Percentiles rank a stretch among this genome's conserved stretches.
phyloP scores from a whole-genome alignment of 495 filamentous ascomycete species.

The Extremus antarcticus region DNA sequence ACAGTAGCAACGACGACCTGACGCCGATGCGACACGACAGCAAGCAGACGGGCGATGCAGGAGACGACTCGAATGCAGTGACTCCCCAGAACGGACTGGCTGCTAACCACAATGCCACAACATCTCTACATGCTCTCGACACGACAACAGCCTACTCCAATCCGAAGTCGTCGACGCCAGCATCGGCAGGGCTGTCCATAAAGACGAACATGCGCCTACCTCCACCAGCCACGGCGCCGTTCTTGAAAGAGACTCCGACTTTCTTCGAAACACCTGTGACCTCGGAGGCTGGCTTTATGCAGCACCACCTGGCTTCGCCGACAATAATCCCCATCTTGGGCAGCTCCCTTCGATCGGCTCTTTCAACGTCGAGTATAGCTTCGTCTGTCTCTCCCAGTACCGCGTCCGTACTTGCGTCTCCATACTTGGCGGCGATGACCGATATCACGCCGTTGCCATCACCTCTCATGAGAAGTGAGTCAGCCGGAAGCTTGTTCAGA shows the following conservation, averaged over 20 bases:
- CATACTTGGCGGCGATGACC: slow-evolving; percentile 68
- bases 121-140: not conserved
- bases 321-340: slow-evolving; percentile 2
- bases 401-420: slow-evolving; percentile 48
- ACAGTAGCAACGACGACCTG: not conserved
- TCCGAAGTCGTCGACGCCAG: slow-evolving; percentile 7
- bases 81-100: not conserved
- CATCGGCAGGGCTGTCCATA: slow-evolving; percentile 22
- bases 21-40: not conserved
- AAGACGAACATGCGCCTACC: slow-evolving; percentile 19
- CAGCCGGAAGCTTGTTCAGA: slow-evolving; percentile 40
- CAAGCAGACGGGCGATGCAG: not conserved
- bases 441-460: slow-evolving; percentile 92
- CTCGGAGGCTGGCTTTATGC: not conserved
- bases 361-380: slow-evolving; percentile 29
- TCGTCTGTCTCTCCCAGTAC: slow-evolving; percentile 45
- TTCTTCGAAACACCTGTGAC: slow-evolving; percentile 16
- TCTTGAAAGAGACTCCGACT: slow-evolving; percentile 6
- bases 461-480: slow-evolving; percentile 60
- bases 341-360: slow-evolving; percentile 3
- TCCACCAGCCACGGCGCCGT: not conserved
- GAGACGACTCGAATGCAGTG: not conserved
- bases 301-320: slow-evolving; percentile 8
- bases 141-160: not conserved
- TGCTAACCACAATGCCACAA: not conserved